Percentiles rank a stretch among this genome's conserved stretches.
Evolutionary conservation across 2,329 filamentous ascomycete genomes (phyloP).

Genomic region (Saccharata proteae): DNA sequence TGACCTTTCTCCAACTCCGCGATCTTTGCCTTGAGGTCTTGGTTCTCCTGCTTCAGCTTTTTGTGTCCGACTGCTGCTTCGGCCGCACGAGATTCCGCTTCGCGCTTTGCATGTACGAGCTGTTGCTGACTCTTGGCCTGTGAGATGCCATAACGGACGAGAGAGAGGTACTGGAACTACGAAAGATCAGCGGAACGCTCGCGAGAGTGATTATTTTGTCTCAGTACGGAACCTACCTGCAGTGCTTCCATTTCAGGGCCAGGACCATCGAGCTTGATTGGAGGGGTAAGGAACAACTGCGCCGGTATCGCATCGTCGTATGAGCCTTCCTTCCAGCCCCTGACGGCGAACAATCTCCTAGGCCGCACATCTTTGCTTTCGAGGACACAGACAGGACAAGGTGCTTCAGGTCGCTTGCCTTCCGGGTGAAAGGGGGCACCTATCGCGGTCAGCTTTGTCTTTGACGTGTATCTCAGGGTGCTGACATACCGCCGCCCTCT

Average conservation of each 20-base stretch:
- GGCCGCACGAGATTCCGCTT: background rate
- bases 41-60: conserved; percentile 8
- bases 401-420: conserved; percentile 26
- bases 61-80: background rate
- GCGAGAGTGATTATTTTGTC: conserved; percentile 8
- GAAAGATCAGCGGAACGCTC: too few species aligned
- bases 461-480: background rate
- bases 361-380: conserved; percentile 22
- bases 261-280: conserved; percentile 25
- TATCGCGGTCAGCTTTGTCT: conserved; percentile 12
- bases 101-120: background rate
- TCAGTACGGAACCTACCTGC: conserved; percentile 19
- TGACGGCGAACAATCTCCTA: conserved; percentile 32
- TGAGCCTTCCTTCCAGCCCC: conserved; percentile 29
- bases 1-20: conserved; percentile 14
- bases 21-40: conserved; percentile 14
- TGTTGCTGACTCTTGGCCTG: conserved; percentile 1
- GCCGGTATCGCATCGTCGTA: conserved; percentile 32
- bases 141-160: conserved; percentile 21
- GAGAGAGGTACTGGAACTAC: conserved; percentile 36
- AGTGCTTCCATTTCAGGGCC: conserved; percentile 30
- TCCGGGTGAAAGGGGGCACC: conserved; percentile 34
- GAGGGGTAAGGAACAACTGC: conserved; percentile 33
- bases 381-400: conserved; percentile 33
- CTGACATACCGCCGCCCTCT: conserved; percentile 33